Evolutionary conservation across 1,139 yeast species (phyloP).

Genomic region (Candida sp.): DNA sequence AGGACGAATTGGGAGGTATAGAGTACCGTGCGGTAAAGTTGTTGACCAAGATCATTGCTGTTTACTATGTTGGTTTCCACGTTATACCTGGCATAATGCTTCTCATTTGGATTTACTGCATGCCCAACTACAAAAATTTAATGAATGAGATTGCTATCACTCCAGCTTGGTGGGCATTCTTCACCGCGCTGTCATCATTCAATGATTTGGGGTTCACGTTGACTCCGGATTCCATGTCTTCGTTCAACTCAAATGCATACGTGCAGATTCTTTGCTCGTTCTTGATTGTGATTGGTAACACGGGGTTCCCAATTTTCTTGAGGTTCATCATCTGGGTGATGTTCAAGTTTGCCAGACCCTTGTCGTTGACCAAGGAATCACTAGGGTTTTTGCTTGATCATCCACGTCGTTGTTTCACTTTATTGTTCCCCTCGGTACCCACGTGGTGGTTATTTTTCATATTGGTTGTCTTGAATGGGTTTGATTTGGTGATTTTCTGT

Average conservation of each 20-base stretch:
- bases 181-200: constrained; percentile 77
- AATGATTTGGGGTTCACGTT: constrained; percentile 85
- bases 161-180: constrained; percentile 94
- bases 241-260: constrained; percentile 67
- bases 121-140: constrained; percentile 41
- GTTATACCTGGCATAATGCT: constrained; percentile 60
- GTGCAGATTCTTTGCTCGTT: constrained; percentile 65
- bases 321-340: constrained; percentile 83
- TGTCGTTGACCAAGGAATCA: constrained; percentile 73
- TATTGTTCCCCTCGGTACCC: constrained; percentile 88
- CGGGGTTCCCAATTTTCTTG: constrained; percentile 87
- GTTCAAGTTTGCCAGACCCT: constrained; percentile 68
- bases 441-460: constrained; percentile 94
- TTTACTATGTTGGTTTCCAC: constrained; percentile 80
- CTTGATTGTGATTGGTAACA: constrained; percentile 87
- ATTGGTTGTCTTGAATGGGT: constrained; percentile 68
- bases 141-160: constrained; percentile 60
- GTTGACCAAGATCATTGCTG: constrained; percentile 65
- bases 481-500: constrained; percentile 81
- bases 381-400: constrained; percentile 89
- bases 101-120: constrained; percentile 67
- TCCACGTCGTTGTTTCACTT: constrained; percentile 96
- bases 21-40: constrained; percentile 91
- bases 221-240: constrained; percentile 76
- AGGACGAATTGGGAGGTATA: constrained; percentile 96